Base-by-base conservation (phyloP, 805 yeast species). In the Kregervanrija pseudodelftensis region DNA sequence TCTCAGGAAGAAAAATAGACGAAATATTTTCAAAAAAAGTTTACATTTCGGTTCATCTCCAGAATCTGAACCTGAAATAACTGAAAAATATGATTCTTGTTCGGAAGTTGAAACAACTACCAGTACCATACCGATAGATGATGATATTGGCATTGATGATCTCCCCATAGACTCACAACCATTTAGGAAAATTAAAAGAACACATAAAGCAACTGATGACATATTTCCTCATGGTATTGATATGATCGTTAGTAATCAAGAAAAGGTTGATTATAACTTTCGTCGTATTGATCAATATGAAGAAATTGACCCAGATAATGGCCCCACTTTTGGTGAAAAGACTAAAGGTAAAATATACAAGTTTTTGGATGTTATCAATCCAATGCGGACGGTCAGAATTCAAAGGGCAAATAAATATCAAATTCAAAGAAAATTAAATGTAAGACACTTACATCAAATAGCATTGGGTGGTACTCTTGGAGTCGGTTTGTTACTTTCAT, bases 401-500 rank as follows among this genome's bases (percentile, higher is more conserved):
- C 54, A 47, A 43, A 30, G 41, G 12, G 44, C 51, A 17, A 50
- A 55, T 34, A 57, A 55, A 36, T 57, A 62, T 34, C 55, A 57
- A 38, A 57, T 80, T 38, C 85, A 79, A 48, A 65, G 90, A 45
- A 78, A 77, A 48, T 65, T 85, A 37, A 73, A 73, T 43, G 77
- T 79, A 30, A 64, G 88, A 16, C 91, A 85, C 60, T 63, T 85
- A 14, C 89, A 84, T 56, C 82, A 84, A 80, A 80, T 85, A 39
- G 85, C 90, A 0, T 67, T 85, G 30, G 88, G 89, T 3, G 91
- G 89, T 2, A 82, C 90, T 0, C 60, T 85, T 5, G 93, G 93
- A 1, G 91, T 85, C 12, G 93, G 95, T 0, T 61, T 85, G 14
- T 72, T 82, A 45, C 64, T 85, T 17, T 77, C 81, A 37, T 76